Base-by-base conservation (phyloP, 1,284 basidiomycete genomes). In the Clitocybe nebularis region DNA sequence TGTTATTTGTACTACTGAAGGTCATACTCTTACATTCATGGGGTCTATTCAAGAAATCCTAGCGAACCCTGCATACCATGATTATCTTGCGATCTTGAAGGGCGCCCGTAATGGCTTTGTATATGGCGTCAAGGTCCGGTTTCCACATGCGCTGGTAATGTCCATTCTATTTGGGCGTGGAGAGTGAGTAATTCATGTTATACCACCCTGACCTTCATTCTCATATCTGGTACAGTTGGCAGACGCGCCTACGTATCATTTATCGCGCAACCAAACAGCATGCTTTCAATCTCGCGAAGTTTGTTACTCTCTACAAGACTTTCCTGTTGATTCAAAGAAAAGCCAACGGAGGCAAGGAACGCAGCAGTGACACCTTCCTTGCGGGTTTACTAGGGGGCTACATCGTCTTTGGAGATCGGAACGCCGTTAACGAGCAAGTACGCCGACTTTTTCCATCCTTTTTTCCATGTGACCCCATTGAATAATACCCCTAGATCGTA, bases 141-240 rank as follows among this genome's bases (percentile, higher is more conserved):
- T 96, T 60, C 96, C 96, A n/a, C 96, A 99, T 76, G 95, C 96
- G 2, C 72, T 99, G 19, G 87, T 99, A 44, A 99, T 99, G 95
- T 88, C 93, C n/a, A 79, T 97, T 47, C 73, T 99, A 20, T 99
- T 99, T 59, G 87, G 88, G 21, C 80, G 86, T 46, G 89, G 89
- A 71, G 81, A 89, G 87, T 92, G 52, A 63, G 88, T 79, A 10
- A n/a, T n/a, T n/a, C n/a, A n/a, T n/a, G n/a, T n/a, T n/a, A n/a
- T n/a, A n/a, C n/a, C n/a, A n/a, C n/a, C n/a, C n/a, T 39, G 14
- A 23, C 39, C 35, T 43, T 44, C 38, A 39, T 46, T 38, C 39
- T 23, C 33, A 39, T 38, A 33, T 44, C 45, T 46, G 41, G 13
- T 43, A n/a, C 48, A 90, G 89, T 57, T 89, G 83, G 85, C 66